A percentile compares a stretch with the other conserved stretches of the same genome.
Evolutionary conservation across 2,329 filamentous ascomycete genomes (phyloP).

Genomic region (Aspergillus quadricinctus): DNA sequence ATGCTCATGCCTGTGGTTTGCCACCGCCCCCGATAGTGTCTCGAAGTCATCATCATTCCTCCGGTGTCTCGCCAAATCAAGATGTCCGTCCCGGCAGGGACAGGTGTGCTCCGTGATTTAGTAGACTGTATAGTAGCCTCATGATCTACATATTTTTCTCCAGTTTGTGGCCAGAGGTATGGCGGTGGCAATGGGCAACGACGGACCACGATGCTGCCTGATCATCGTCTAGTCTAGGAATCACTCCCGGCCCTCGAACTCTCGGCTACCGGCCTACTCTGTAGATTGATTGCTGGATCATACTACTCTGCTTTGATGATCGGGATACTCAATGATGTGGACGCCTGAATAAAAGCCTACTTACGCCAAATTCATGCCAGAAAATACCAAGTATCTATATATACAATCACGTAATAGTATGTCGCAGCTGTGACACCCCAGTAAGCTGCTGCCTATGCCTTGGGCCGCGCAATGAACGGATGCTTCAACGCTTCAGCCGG

Average conservation of each 20-base stretch:
- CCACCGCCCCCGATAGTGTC: background rate
- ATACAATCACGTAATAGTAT: conserved; percentile 10
- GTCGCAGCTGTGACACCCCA: conserved; percentile 1
- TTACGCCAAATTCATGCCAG: background rate
- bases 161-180: background rate
- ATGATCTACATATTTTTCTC: background rate
- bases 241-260: background rate
- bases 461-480: conserved; percentile 67
- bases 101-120: background rate
- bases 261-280: background rate
- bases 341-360: background rate
- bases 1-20: background rate
- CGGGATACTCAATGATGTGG: background rate
- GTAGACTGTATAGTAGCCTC: background rate
- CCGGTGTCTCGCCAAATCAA: background rate
- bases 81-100: no score
- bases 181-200: background rate
- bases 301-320: background rate
- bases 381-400: background rate
- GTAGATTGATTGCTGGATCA: background rate
- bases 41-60: no score
- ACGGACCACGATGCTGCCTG: background rate
- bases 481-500: conserved; percentile 82
- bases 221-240: background rate
- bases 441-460: conserved; percentile 9